phyloP scores from a whole-genome alignment of 2,329 filamentous ascomycete genomes.

The Colletotrichum destructivum region DNA sequence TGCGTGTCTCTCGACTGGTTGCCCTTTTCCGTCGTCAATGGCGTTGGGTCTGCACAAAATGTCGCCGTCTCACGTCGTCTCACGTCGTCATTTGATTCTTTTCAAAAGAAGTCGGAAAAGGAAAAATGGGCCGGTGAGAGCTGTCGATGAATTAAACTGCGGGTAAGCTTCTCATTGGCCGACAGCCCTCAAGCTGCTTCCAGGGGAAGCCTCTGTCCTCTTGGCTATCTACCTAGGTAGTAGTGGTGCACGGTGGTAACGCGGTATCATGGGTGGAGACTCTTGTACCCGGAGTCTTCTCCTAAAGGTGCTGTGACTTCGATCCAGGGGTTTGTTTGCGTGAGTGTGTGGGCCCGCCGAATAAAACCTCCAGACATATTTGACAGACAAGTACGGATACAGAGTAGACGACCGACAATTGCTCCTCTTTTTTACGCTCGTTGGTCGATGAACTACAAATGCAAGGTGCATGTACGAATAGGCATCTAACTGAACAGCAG shows the following conservation, averaged over 20 bases:
- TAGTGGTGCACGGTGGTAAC: conserved; percentile 15
- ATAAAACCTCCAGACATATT: conserved; percentile 15
- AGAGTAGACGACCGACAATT: background rate
- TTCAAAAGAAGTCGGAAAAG: background rate
- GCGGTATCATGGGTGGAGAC: background rate
- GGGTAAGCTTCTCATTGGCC: conserved; percentile 41
- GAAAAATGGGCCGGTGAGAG: conserved; percentile 5
- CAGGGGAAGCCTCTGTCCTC: background rate
- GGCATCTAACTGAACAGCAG: background rate
- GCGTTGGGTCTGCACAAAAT: background rate
- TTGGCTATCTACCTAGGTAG: background rate
- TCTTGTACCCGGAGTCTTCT: background rate
- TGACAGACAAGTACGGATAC: background rate
- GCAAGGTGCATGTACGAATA: background rate
- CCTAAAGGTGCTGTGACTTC: background rate
- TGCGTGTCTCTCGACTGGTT: conserved; percentile 2
- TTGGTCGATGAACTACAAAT: conserved; percentile 6
- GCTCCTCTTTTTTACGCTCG: background rate
- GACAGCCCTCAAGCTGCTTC: conserved; percentile 3
- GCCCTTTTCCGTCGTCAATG: background rate
- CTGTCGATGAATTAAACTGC: conserved; percentile 9
- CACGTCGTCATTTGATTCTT: background rate
- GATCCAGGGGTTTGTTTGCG: background rate
- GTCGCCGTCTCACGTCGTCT: background rate
- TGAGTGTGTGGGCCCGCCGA: conserved; percentile 5